Percentiles rank a stretch among this genome's conserved stretches.
phyloP scores from a whole-genome alignment of 23 red algal genomes.

The Gracilariopsis chorda region DNA sequence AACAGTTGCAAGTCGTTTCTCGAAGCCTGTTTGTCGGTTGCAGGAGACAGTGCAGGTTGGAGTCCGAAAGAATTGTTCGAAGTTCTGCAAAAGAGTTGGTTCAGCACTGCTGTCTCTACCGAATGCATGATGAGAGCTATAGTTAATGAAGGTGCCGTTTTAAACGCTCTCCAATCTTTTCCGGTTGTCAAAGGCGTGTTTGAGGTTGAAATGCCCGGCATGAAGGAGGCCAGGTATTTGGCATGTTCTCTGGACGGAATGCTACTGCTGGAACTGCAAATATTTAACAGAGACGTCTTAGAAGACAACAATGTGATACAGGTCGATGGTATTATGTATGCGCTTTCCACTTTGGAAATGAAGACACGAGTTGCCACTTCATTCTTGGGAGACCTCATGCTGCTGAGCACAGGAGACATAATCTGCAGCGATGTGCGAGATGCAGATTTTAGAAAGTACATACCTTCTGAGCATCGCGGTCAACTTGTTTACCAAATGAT shows the following conservation, averaged over 20 bases:
- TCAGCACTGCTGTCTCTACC: neutral
- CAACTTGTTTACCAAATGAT: conserved; percentile 21
- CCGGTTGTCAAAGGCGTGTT: neutral
- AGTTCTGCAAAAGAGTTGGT: neutral
- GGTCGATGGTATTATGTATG: neutral
- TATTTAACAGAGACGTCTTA: no score
- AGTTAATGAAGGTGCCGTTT: conserved; percentile 3
- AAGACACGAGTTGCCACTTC: neutral
- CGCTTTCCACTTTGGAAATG: conserved; percentile 14
- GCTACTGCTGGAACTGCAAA: neutral
- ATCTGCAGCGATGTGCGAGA: neutral
- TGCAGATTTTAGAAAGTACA: neutral
- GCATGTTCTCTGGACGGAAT: conserved; percentile 6
- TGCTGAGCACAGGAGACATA: neutral
- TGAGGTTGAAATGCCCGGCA: neutral
- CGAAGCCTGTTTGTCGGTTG: neutral
- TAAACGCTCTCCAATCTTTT: neutral
- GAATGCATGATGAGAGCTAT: conserved; percentile 7
- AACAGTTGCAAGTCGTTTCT: neutral
- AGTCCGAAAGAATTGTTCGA: neutral
- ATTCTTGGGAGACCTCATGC: neutral
- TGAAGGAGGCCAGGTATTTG: neutral
- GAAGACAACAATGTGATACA: neutral
- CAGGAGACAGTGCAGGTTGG: neutral
- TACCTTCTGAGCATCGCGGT: conserved; percentile 4